phyloP scores from a whole-genome alignment of 345 rosid genomes.

The Eucalyptus regnans region DNA sequence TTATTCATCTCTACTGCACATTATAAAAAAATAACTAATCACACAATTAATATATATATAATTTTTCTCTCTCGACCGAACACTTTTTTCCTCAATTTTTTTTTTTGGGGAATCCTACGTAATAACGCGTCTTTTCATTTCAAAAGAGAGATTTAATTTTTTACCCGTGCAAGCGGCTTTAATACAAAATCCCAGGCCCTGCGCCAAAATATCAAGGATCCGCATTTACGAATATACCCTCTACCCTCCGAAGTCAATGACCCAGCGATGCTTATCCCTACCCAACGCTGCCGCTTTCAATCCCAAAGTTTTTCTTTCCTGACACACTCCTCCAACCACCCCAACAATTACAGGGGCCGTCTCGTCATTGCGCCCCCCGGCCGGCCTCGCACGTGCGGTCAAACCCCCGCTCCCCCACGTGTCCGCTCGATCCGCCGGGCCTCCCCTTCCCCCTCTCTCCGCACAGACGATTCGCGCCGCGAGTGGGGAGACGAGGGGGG shows the following conservation, averaged over 20 bases:
- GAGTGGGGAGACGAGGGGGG: too few relatives aligned
- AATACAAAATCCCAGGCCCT: neutral
- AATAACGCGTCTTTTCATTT: neutral
- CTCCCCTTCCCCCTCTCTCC: neutral
- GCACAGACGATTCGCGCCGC: neutral
- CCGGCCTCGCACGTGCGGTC: neutral
- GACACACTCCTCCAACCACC: neutral
- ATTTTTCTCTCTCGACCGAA: neutral
- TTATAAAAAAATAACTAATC: neutral
- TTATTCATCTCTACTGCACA: accelerated
- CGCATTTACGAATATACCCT: neutral
- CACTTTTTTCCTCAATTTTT: accelerated
- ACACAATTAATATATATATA: neutral
- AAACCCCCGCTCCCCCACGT: neutral
- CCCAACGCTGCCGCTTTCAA: neutral
- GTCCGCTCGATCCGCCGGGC: neutral
- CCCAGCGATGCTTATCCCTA: neutral
- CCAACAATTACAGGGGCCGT: neutral
- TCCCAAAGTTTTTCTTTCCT: neutral
- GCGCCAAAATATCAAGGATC: neutral
- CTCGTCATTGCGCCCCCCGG: neutral
- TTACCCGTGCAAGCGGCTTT: neutral
- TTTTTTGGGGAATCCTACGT: neutral
- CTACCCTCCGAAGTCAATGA: neutral
- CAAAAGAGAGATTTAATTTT: neutral